These are phyloP conservation scores for Pelargonium cotyledonis DNA, from an alignment of 441 rosid species.

Conservation along the genomic window DNA sequence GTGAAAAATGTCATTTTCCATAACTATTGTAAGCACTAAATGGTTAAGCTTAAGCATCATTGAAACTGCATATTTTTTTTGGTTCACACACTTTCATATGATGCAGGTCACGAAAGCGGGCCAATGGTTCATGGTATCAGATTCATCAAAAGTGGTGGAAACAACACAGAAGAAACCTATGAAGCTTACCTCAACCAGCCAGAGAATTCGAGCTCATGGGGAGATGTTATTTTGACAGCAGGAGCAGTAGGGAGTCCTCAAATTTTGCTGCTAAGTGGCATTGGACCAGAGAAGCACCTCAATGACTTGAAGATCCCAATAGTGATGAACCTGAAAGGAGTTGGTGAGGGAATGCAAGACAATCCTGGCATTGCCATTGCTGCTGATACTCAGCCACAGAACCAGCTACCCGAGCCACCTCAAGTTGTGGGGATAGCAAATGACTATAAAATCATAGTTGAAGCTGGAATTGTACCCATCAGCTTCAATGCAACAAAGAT, in stretches of 20 bases:
- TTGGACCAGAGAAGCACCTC: constrained; percentile 52
- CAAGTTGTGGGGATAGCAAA: constrained; percentile 61
- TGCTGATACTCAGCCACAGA: constrained; percentile 35
- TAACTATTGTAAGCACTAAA: constrained; percentile 27
- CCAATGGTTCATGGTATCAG: constrained; percentile 41
- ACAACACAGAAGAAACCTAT: constrained; percentile 29
- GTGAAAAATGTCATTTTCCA: constrained; percentile 48
- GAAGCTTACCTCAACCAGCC: constrained; percentile 46
- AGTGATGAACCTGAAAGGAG: constrained; percentile 31
- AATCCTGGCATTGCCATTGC: constrained; percentile 48
- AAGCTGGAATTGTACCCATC: constrained; percentile 46
- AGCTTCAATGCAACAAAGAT: constrained; percentile 44
- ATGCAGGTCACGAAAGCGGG: constrained; percentile 34
- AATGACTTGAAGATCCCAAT: constrained; percentile 38
- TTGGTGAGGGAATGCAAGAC: constrained; percentile 54
- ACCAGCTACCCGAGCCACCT: constrained; percentile 51
- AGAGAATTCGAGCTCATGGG: constrained; percentile 25
- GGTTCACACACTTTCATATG: constrained; percentile 3
- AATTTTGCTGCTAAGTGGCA: constrained; percentile 58
- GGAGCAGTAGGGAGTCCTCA: constrained; percentile 82
- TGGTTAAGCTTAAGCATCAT: not conserved
- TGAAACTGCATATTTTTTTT: too few species aligned
- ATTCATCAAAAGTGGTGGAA: constrained; percentile 48
- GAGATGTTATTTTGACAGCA: constrained; percentile 61
- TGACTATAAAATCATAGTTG: constrained; percentile 45